These are phyloP conservation scores for Aspergillus candidus DNA, from an alignment of 2,329 filamentous ascomycete species.

Conservation along the genomic window DNA sequence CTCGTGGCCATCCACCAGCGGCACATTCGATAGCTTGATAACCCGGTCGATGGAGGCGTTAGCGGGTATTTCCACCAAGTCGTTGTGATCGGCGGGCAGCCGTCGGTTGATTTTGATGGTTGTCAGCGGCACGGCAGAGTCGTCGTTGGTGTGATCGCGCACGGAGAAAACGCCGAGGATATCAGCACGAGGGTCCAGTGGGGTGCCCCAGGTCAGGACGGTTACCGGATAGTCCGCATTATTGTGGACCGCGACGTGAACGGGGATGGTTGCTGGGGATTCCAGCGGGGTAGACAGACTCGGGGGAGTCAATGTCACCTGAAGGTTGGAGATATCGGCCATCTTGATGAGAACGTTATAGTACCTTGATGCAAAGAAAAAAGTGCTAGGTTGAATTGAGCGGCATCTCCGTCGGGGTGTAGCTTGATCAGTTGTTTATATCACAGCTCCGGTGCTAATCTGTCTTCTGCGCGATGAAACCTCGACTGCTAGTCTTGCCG, in stretches of 20 bases:
- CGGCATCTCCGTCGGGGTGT: too few relatives aligned
- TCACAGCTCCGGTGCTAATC: too few relatives aligned
- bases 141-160: slow-evolving; percentile 15
- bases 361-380: too few relatives aligned
- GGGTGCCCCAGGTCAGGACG: slow-evolving; percentile 34
- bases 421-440: too few relatives aligned
- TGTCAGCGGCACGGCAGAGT: slow-evolving; percentile 19
- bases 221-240: slow-evolving; percentile 22
- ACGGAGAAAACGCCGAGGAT: slow-evolving; percentile 28
- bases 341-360: slow-evolving; percentile 6
- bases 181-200: slow-evolving; percentile 29
- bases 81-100: slow-evolving; percentile 23
- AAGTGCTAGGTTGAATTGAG: slow-evolving; percentile 6
- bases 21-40: slow-evolving; percentile 22
- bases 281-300: slow-evolving; percentile 9
- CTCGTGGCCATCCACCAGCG: slow-evolving; percentile 24
- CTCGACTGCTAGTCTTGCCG: too few relatives aligned
- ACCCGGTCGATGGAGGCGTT: slow-evolving; percentile 15
- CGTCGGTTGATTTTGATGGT: slow-evolving; percentile 30
- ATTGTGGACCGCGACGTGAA: slow-evolving; percentile 26
- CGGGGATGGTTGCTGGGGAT: slow-evolving; percentile 15
- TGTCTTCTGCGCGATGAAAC: too few relatives aligned
- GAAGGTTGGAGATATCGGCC: slow-evolving; percentile 12
- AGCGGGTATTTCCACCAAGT: slow-evolving; percentile 28
- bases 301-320: slow-evolving; percentile 15